phyloP scores from a whole-genome alignment of 768 basidiomycete genomes.

The Fomitopsis pulvina region DNA sequence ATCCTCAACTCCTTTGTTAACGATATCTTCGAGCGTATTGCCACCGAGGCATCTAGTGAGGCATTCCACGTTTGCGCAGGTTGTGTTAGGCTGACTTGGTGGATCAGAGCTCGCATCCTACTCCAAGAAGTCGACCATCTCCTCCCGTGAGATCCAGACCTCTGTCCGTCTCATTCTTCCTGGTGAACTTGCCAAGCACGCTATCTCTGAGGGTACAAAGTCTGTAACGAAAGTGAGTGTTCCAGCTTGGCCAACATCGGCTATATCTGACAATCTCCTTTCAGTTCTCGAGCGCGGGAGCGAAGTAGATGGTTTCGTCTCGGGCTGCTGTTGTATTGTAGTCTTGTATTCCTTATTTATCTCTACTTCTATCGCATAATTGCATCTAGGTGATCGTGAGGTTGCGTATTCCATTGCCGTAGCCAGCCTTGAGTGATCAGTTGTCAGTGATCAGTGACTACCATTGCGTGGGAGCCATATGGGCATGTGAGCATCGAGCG shows the following conservation, averaged over 20 bases:
- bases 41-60: conserved; percentile 82
- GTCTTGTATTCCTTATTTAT: conserved; percentile 11
- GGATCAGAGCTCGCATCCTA: conserved; percentile 84
- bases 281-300: conserved; percentile 39
- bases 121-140: conserved; percentile 99
- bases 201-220: conserved; percentile 92
- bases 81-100: neutral
- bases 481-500: conserved; percentile 23
- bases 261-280: neutral
- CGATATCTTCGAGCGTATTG: conserved; percentile 91
- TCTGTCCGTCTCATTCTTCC: conserved; percentile 92
- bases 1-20: conserved; percentile 92
- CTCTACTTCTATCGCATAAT: conserved; percentile 2
- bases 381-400: neutral
- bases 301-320: conserved; percentile 29
- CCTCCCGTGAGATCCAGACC: conserved; percentile 97
- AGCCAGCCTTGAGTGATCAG: neutral
- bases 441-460: neutral
- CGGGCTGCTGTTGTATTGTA: conserved; percentile 18
- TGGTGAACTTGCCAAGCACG: conserved; percentile 97
- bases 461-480: conserved; percentile 20
- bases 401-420: neutral
- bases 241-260: neutral
- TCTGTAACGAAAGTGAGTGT: conserved; percentile 51
- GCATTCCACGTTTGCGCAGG: conserved; percentile 4